Base-by-base conservation (phyloP, 345 rosid genomes). In the Camelina laxa region DNA sequence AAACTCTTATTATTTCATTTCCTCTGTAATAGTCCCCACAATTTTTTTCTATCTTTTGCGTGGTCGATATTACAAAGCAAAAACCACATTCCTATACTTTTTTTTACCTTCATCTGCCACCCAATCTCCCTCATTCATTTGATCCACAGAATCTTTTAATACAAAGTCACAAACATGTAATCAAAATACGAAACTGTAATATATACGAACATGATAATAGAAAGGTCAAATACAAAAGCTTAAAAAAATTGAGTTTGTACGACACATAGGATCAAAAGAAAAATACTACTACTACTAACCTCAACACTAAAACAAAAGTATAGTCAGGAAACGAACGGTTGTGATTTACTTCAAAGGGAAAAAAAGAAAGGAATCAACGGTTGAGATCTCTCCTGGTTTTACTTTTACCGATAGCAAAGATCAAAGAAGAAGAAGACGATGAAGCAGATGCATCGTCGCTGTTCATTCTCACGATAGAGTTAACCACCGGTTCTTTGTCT, bases 301-400 rank as follows among this genome's bases (percentile, higher is more conserved):
- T 60, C 80, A 60, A 51, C 21, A 74, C 74, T 60, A 62, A 61
- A 69, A 53, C 69, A 55, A 27, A 55, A 36, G 61, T 57, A 64
- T 53, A 5, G 80, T 71, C 69, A 77, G 73, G 2, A 53, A 9
- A 51, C 5, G 49, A 9, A 59, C 67, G 67, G 75, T 48, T 0
- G 48, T 48, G 44, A 57, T 48, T 56, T 42, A 49, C 51, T 53
- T n/a, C 16, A 57, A 11, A 21, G 14, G 2, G 4, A 60, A n/a
- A n/a, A n/a, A n/a, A n/a, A 21, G 6, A 27, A 27, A 27, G 13
- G 8, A 77, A 70, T 84, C 69, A 81, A 72, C 73, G 83, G 83
- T 67, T 75, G 21, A 76, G 67, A 75, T 81, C 75, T 74, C 80
- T 72, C 69, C 87, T 80, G 61, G 80, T 35, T 54, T 75, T 75